A percentile compares a stretch with the other conserved stretches of the same genome.
phyloP scores from a whole-genome alignment of 2,329 filamentous ascomycete species.

The Tympanopsis confertula region DNA sequence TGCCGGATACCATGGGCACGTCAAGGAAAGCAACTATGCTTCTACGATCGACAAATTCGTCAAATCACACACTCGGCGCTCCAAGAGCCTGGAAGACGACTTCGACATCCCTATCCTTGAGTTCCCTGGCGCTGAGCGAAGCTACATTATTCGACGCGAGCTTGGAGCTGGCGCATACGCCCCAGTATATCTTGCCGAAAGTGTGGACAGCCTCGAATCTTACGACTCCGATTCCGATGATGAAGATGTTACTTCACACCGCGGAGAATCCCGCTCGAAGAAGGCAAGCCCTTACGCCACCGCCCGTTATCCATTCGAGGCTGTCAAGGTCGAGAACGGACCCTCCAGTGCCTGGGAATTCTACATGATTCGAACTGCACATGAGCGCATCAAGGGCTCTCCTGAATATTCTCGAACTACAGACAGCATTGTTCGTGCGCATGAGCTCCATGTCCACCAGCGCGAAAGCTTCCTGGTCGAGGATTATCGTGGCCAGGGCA shows the following conservation, averaged over 20 bases:
- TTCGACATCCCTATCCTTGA: constrained; percentile 39
- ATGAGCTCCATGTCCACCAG: constrained; percentile 51
- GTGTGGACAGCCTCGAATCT: constrained; percentile 14
- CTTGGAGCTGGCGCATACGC: constrained; percentile 57
- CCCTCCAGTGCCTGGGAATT: constrained; percentile 54
- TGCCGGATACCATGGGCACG: constrained; percentile 41
- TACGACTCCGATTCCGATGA: constrained; percentile 5
- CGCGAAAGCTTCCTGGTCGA: constrained; percentile 53
- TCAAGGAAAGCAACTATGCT: constrained; percentile 33
- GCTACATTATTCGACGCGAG: constrained; percentile 46
- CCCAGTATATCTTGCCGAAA: constrained; percentile 50
- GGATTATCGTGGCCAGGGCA: constrained; percentile 51
- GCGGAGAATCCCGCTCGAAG: constrained; percentile 5
- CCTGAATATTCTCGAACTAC: constrained; percentile 29
- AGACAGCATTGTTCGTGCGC: constrained; percentile 44
- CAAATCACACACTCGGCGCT: constrained; percentile 31
- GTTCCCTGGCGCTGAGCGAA: constrained; percentile 35
- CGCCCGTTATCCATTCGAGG: constrained; percentile 36
- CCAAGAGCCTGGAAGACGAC: constrained; percentile 20
- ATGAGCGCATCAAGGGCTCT: constrained; percentile 31
- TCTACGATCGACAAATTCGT: constrained; percentile 47
- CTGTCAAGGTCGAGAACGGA: constrained; percentile 48
- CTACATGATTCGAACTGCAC: constrained; percentile 47
- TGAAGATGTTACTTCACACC: constrained; percentile 9
- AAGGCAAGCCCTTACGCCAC: constrained; percentile 1